A percentile compares a stretch with the other conserved stretches of the same genome.
Conservation (phyloP, 1,284 basidiomycete species). For the Sporisorium exsertum region DNA sequence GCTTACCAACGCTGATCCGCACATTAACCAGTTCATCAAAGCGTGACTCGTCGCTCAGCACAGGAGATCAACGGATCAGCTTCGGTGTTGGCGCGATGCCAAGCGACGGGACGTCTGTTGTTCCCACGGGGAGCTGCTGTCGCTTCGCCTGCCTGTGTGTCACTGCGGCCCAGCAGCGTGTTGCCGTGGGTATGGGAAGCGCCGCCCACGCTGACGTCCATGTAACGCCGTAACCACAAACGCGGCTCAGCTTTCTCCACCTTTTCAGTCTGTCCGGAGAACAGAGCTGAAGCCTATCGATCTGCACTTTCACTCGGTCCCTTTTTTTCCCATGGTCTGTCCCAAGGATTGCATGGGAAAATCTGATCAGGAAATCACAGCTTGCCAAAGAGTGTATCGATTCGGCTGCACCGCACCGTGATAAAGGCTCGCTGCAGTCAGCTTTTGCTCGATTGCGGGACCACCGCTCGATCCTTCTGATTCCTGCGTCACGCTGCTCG, state of each 20-base stretch:
- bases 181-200: neutral
- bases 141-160: too few relatives aligned
- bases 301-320: neutral
- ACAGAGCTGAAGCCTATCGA: neutral
- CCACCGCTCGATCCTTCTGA: neutral
- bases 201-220: neutral
- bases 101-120: neutral
- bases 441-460: too few relatives aligned
- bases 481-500: too few relatives aligned
- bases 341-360: neutral
- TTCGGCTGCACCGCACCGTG: neutral
- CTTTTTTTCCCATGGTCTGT: neutral
- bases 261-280: neutral
- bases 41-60: too few relatives aligned
- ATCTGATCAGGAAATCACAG: neutral
- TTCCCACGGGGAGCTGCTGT: neutral
- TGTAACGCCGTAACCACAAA: too few relatives aligned
- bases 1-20: neutral
- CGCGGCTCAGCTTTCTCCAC: neutral
- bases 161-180: neutral
- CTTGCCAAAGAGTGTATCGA: neutral
- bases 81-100: neutral
- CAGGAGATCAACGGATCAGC: neutral
- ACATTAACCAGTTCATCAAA: too few relatives aligned
- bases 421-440: neutral